Conservation (phyloP, 2,329 filamentous ascomycete genomes). For the Colletotrichum plurivorum region DNA sequence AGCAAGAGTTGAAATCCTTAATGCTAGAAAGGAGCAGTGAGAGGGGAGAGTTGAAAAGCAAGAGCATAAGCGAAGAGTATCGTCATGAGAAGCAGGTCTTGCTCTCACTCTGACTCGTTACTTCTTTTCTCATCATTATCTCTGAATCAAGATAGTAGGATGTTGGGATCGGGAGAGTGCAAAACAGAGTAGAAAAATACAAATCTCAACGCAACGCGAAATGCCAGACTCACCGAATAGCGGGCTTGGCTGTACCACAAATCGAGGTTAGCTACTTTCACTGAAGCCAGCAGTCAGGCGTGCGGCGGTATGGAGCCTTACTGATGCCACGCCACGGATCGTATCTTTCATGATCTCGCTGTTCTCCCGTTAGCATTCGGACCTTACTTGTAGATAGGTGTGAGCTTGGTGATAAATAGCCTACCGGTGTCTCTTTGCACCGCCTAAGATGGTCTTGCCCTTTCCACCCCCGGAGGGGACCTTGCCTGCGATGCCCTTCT, state of each 20-base stretch:
- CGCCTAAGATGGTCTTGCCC: conserved; percentile 44
- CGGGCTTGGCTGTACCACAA: conserved; percentile 62
- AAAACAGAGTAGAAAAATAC: conserved; percentile 7
- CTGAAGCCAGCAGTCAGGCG: conserved; percentile 23
- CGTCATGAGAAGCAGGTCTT: not conserved
- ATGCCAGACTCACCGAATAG: conserved; percentile 61
- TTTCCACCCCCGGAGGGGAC: conserved; percentile 24
- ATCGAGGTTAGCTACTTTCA: conserved; percentile 36
- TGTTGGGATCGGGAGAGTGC: conserved; percentile 7
- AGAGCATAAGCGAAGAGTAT: not conserved
- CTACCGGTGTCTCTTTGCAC: conserved; percentile 47
- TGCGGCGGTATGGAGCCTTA: conserved; percentile 44
- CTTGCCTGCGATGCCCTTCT: conserved; percentile 35
- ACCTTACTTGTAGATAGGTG: not conserved
- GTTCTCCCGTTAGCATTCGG: conserved; percentile 5
- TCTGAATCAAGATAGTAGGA: not conserved
- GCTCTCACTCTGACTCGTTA: not conserved
- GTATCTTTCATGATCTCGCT: conserved; percentile 66
- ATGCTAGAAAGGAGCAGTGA: not conserved
- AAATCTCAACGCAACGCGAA: conserved; percentile 8
- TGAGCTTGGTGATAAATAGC: not conserved
- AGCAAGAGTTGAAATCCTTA: not conserved
- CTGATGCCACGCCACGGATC: conserved; percentile 65
- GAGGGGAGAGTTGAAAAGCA: not conserved
- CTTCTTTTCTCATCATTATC: not conserved